A percentile compares a stretch with the other conserved stretches of the same genome.
Evolutionary conservation across 169 alveolate genomes (phyloP).

Genomic region (Theileria equi): DNA sequence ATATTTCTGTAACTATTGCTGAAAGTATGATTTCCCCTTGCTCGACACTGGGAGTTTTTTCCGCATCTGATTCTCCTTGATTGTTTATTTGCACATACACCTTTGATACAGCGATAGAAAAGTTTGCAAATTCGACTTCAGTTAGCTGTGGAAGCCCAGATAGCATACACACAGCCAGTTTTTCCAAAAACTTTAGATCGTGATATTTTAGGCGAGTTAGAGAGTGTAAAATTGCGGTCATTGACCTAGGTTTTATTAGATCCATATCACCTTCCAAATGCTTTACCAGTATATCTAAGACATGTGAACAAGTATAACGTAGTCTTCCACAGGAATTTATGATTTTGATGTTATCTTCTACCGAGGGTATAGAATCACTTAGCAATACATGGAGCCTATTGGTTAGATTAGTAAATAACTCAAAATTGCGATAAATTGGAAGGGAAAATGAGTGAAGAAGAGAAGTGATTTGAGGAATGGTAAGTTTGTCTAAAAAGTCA

Average conservation of each 20-base stretch:
- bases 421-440: slow-evolving; percentile 44
- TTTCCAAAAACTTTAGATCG: slow-evolving; percentile 17
- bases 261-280: slow-evolving; percentile 15
- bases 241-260: slow-evolving; percentile 12
- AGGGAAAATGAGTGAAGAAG: slow-evolving; percentile 20
- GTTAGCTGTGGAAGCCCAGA: background rate
- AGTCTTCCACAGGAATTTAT: slow-evolving; percentile 39
- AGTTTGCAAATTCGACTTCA: slow-evolving; percentile 35
- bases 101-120: slow-evolving; percentile 25
- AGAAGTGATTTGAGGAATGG: slow-evolving; percentile 5
- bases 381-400: background rate
- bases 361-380: background rate
- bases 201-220: slow-evolving; percentile 33
- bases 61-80: background rate
- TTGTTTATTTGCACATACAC: background rate
- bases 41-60: background rate
- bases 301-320: slow-evolving; percentile 14
- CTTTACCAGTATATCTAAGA: background rate
- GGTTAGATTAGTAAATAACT: slow-evolving; percentile 23
- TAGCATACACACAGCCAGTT: slow-evolving; percentile 6
- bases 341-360: slow-evolving; percentile 2
- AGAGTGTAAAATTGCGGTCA: slow-evolving; percentile 23
- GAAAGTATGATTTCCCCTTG: background rate
- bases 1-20: background rate
- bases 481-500: background rate